These are phyloP conservation scores for Endoconidiophora laricicola DNA, from an alignment of 2,329 filamentous ascomycete genomes.

Conservation along the genomic window DNA sequence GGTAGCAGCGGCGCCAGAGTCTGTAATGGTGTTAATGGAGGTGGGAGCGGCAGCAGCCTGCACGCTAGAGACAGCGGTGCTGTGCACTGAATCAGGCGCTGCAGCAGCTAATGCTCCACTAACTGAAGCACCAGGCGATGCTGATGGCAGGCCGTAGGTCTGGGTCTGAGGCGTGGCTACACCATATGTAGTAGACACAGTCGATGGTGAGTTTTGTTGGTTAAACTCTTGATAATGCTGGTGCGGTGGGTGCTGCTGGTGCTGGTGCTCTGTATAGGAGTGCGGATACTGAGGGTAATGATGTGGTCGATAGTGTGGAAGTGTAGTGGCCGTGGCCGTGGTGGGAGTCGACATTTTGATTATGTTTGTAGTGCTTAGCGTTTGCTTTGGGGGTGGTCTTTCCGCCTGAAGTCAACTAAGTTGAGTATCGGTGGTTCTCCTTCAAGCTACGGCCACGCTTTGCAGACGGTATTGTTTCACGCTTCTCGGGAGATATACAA, in stretches of 20 bases:
- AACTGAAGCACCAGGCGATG: neutral
- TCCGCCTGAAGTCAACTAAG: too few species aligned
- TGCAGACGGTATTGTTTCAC: too few species aligned
- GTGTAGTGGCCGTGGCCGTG: slow-evolving; percentile 48
- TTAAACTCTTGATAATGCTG: neutral
- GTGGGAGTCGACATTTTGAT: slow-evolving; percentile 62
- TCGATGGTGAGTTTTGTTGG: neutral
- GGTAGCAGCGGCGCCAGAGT: slow-evolving; percentile 45
- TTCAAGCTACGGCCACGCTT: too few species aligned
- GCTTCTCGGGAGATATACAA: too few species aligned
- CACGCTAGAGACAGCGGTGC: neutral
- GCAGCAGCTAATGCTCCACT: neutral
- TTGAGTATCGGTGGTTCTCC: too few species aligned
- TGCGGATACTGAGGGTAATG: slow-evolving; percentile 32
- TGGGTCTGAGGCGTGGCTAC: neutral
- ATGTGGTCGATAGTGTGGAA: slow-evolving; percentile 39
- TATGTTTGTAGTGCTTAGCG: too few species aligned
- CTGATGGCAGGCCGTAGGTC: neutral
- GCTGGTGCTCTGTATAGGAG: slow-evolving; percentile 1
- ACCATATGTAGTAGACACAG: neutral
- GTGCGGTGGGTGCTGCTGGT: neutral
- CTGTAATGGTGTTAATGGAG: slow-evolving; percentile 24
- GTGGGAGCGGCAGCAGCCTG: slow-evolving; percentile 22
- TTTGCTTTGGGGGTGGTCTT: too few species aligned
- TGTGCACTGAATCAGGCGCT: slow-evolving; percentile 1